A percentile compares a stretch with the other conserved stretches of the same genome.
Evolutionary conservation across 495 filamentous ascomycete genomes (phyloP).

Genomic region (Apiosordaria backusii): DNA sequence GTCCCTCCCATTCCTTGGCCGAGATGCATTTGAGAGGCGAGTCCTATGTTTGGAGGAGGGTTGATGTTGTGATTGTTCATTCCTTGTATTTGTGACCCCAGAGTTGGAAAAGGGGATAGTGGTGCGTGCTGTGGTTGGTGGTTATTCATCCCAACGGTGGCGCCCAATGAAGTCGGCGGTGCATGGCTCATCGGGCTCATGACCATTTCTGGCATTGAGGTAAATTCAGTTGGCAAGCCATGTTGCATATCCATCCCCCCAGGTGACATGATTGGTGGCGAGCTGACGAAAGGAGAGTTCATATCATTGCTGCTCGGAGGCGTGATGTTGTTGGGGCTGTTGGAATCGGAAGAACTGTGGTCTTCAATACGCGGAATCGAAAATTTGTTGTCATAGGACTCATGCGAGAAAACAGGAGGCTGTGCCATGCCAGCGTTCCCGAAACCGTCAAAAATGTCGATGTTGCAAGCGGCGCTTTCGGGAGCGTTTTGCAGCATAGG

Average conservation of each 20-base stretch:
- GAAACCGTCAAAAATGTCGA: conserved; percentile 59
- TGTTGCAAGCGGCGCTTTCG: conserved; percentile 38
- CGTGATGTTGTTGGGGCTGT: conserved; percentile 31
- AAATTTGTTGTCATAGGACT: conserved; percentile 37
- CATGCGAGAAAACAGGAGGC: conserved; percentile 33
- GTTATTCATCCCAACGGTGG: conserved; percentile 31
- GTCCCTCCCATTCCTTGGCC: conserved; percentile 32
- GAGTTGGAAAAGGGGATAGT: conserved; percentile 32
- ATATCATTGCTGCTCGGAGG: conserved; percentile 38
- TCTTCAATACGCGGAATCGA: conserved; percentile 40
- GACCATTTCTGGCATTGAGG: conserved; percentile 44
- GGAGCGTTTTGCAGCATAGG: conserved; percentile 54
- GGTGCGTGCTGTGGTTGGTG: conserved; percentile 36
- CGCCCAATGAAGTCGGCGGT: conserved; percentile 29
- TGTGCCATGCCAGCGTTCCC: conserved; percentile 50
- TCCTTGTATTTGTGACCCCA: conserved; percentile 36
- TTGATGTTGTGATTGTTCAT: conserved; percentile 32
- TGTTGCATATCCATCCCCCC: conserved; percentile 35
- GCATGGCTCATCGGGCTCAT: conserved; percentile 45
- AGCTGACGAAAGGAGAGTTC: conserved; percentile 45
- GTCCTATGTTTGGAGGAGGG: conserved; percentile 27
- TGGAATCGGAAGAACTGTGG: conserved; percentile 36
- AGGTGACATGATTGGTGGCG: conserved; percentile 46
- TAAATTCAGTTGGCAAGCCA: conserved; percentile 34
- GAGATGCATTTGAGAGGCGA: conserved; percentile 32